Conservation (phyloP, 2,329 filamentous ascomycete species). For the Calonectria montana region DNA sequence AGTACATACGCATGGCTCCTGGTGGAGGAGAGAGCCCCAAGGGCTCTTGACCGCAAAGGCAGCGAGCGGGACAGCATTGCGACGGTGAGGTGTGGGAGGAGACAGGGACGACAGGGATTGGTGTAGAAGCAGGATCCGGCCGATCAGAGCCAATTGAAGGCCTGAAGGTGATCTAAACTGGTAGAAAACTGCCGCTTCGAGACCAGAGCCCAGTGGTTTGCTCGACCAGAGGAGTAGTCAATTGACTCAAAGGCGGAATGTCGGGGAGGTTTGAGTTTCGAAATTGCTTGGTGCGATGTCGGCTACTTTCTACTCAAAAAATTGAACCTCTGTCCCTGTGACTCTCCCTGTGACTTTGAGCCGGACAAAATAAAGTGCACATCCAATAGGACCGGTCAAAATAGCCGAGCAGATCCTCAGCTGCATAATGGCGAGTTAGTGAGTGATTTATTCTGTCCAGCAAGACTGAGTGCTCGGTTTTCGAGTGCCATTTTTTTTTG, state of each 20-base stretch:
- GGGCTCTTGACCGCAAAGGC: conserved; percentile 42
- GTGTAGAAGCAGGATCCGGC: neutral
- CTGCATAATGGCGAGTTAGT: neutral
- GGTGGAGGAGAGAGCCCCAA: conserved; percentile 40
- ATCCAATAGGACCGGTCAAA: neutral
- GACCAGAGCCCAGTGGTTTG: conserved; percentile 20
- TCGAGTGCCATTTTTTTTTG: neutral
- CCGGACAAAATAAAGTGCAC: neutral
- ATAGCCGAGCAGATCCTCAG: neutral
- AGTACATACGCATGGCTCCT: conserved; percentile 42
- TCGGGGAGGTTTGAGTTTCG: conserved; percentile 25
- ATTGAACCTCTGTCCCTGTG: conserved; percentile 27
- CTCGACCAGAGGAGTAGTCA: conserved; percentile 10
- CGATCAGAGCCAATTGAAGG: conserved; percentile 36
- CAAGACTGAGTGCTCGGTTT: neutral
- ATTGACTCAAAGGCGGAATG: conserved; percentile 8
- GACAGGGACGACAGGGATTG: conserved; percentile 14
- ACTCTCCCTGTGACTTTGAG: conserved; percentile 47
- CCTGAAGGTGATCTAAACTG: conserved; percentile 21
- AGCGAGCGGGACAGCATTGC: conserved; percentile 45
- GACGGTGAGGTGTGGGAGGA: conserved; percentile 21
- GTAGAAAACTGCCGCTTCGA: conserved; percentile 23
- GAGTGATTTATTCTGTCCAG: neutral
- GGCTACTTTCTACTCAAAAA: conserved; percentile 39
- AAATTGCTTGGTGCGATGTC: conserved; percentile 44